Conservation (phyloP, 192 early-diverging fungal species). For the Backusella psychrophila region DNA sequence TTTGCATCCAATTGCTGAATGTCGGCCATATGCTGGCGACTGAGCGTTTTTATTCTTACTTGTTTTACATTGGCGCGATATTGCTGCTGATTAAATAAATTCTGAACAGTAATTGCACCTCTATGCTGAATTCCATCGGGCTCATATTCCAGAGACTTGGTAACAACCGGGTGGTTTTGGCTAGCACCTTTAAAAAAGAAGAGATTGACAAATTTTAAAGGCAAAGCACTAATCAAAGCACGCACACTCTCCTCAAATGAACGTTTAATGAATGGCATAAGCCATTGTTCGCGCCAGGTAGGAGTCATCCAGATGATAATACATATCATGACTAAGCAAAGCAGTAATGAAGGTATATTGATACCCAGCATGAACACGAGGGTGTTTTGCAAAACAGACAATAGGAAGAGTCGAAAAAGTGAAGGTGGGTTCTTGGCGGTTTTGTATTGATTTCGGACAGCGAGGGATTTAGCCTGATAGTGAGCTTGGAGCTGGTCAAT, state of each 20-base stretch:
- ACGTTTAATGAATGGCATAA: constrained; percentile 11
- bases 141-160: constrained; percentile 22
- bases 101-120: constrained; percentile 26
- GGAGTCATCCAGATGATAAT: constrained; percentile 32
- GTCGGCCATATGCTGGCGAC: constrained; percentile 28
- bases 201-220: not conserved
- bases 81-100: constrained; percentile 16
- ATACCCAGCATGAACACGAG: not conserved
- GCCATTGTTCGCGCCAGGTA: constrained; percentile 21
- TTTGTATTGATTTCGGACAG: not conserved
- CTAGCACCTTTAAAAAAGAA: constrained; percentile 4
- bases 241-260: not conserved
- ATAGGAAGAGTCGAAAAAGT: not conserved
- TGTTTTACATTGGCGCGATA: constrained; percentile 10
- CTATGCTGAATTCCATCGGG: constrained; percentile 16
- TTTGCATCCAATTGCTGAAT: constrained; percentile 22
- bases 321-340: constrained; percentile 22
- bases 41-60: constrained; percentile 22
- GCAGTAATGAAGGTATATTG: constrained; percentile 27
- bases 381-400: not conserved
- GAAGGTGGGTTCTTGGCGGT: constrained; percentile 11
- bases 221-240: not conserved
- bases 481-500: not conserved
- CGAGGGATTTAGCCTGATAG: not conserved
- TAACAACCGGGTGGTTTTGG: not conserved